phyloP scores from a whole-genome alignment of 345 rosid genomes.

The Murraya paniculata region DNA sequence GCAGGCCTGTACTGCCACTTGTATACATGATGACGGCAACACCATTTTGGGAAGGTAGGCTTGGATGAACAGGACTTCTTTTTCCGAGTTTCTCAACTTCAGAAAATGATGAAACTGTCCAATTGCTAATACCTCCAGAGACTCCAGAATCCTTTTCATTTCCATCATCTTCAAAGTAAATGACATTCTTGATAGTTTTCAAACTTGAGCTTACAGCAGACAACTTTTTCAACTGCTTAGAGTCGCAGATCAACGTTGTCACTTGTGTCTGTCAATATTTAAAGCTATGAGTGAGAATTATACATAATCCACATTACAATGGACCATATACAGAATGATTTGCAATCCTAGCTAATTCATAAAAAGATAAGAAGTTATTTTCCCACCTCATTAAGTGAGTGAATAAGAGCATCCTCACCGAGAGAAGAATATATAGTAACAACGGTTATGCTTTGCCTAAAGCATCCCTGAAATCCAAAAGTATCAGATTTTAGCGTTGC shows the following conservation, averaged over 20 bases:
- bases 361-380: conserved; percentile 5
- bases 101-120: conserved; percentile 63
- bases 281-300: conserved; percentile 16
- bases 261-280: conserved; percentile 69
- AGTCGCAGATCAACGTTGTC: conserved; percentile 75
- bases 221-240: conserved; percentile 70
- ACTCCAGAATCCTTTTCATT: conserved; percentile 34
- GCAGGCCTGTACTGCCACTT: conserved; percentile 92
- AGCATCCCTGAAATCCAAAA: conserved; percentile 65
- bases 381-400: conserved; percentile 83
- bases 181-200: conserved; percentile 52
- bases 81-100: conserved; percentile 77
- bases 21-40: conserved; percentile 89
- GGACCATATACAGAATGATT: not conserved
- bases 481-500: not conserved
- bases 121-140: conserved; percentile 30
- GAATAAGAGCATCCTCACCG: conserved; percentile 79
- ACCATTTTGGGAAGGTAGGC: conserved; percentile 64
- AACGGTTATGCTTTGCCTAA: conserved; percentile 67
- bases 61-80: conserved; percentile 46
- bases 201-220: conserved; percentile 54
- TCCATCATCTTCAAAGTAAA: conserved; percentile 69
- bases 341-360: not conserved
- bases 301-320: not conserved
- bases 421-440: conserved; percentile 94